Base-by-base conservation (phyloP, 192 early-diverging fungal species). In the Phycomyces nitens region DNA sequence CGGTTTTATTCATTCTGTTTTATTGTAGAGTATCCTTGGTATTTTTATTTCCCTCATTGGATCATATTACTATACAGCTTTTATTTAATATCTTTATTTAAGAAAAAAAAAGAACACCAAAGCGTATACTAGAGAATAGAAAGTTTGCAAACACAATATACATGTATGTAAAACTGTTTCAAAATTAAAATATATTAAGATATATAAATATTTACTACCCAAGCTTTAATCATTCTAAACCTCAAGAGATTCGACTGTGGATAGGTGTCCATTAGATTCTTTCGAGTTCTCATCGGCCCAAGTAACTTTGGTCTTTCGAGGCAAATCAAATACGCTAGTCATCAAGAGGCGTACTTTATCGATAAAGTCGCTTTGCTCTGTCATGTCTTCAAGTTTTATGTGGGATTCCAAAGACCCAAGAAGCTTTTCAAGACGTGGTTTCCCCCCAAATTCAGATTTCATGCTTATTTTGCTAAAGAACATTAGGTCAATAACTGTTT, bases 341-440 rank as follows among this genome's bases (percentile, higher is more conserved):
- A 62, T 15, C 16, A 62, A 20, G 11, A 10, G 21, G 26, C 50
- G 49, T 34, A 62, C 26, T 50, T 51, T 22, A 34, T 29, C 5
- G 10, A 62, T 3, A 14, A 52, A 62, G 0, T 5, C 60, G 1
- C 6, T 53, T 27, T 41, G 18, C 20, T 23, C 29, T n/a, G 2
- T 34, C 29, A 9, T 29, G 27, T 10, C 47, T 1, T 50, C 49
- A 0, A 23, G 24, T 14, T 51, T 27, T 5, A 62, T 23, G 22
- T 62, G 60, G 2, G 1, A n/a, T 6, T 41, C 38, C 2, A 67
- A 50, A 1, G 65, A 58, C 0, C 21, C 58, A 12, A 67, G 29
- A 2, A 67, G 34, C 51, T 67, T 67, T 20, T 60, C 65, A 26
- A 67, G 11, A 9, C 65, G 65, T 0, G 43, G 14, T 43, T 60